Evolutionary conservation across 352 stramenopile species (phyloP).

Genomic region (Phytophthora hybrid): DNA sequence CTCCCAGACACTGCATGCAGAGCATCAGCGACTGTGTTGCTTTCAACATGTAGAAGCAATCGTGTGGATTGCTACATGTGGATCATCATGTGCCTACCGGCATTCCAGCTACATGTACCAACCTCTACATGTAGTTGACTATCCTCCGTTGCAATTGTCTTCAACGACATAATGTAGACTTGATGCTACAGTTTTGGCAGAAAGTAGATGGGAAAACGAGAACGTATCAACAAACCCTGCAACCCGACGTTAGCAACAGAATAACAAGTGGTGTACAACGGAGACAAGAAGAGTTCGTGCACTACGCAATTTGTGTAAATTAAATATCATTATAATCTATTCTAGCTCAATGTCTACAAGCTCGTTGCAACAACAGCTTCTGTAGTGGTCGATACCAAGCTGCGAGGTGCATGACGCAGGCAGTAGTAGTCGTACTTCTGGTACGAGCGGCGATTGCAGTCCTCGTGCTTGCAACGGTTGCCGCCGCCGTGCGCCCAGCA

Average conservation of each 20-base stretch:
- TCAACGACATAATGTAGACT: too few relatives aligned
- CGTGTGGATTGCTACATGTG: not conserved
- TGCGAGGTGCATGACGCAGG: slow-evolving; percentile 48
- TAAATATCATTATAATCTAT: slow-evolving; percentile 33
- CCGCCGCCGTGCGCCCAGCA: slow-evolving; percentile 77
- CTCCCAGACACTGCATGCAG: not conserved
- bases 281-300: not conserved
- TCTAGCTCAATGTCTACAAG: not conserved
- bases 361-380: not conserved
- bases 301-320: slow-evolving; percentile 3
- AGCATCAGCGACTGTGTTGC: not conserved
- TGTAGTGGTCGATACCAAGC: slow-evolving; percentile 7
- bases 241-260: not conserved
- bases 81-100: not conserved
- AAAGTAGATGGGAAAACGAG: too few relatives aligned
- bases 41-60: not conserved
- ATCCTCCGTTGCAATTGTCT: too few relatives aligned
- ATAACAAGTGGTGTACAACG: not conserved
- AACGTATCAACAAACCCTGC: too few relatives aligned
- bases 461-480: slow-evolving; percentile 62
- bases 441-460: slow-evolving; percentile 66
- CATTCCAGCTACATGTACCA: too few relatives aligned
- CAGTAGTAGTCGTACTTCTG: slow-evolving; percentile 76
- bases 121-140: too few relatives aligned
- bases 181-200: too few relatives aligned